phyloP scores from a whole-genome alignment of 192 early-diverging fungal species.

The Coemansia sp. region DNA sequence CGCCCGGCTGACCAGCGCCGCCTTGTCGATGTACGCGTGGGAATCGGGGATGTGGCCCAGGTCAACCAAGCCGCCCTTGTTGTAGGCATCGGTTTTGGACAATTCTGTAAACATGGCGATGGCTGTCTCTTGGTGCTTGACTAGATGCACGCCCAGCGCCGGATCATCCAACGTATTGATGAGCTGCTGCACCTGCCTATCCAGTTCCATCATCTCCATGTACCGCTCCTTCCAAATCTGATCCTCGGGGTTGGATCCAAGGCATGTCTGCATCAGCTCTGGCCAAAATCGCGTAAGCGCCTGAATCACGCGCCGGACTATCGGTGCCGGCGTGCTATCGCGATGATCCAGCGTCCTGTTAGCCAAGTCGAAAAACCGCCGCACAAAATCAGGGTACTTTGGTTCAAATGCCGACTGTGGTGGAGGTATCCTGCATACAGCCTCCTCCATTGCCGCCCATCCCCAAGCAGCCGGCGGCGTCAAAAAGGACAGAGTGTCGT shows the following conservation, averaged over 20 bases:
- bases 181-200: conserved; percentile 18
- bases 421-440: conserved; percentile 29
- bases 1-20: conserved; percentile 31
- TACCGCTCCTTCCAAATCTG: conserved; percentile 26
- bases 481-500: conserved; percentile 46
- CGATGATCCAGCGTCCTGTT: conserved; percentile 26
- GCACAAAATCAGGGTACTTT: conserved; percentile 30
- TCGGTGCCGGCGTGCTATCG: conserved; percentile 34
- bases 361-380: conserved; percentile 35
- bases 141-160: conserved; percentile 42
- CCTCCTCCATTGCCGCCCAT: conserved; percentile 55
- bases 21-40: conserved; percentile 36
- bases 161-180: conserved; percentile 41
- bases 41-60: conserved; percentile 17
- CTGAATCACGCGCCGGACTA: conserved; percentile 48
- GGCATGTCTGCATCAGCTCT: conserved; percentile 22
- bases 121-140: conserved; percentile 52
- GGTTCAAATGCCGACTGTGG: conserved; percentile 28
- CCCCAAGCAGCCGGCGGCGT: conserved; percentile 53
- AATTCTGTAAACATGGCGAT: conserved; percentile 33
- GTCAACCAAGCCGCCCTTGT: conserved; percentile 7
- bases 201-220: conserved; percentile 30
- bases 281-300: conserved; percentile 53
- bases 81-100: neutral
- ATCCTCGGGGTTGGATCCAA: conserved; percentile 4